A percentile compares a stretch with the other conserved stretches of the same genome.
Conservation (phyloP, 202 grass and related monocot genomes). For the Elaeis oleifera region DNA sequence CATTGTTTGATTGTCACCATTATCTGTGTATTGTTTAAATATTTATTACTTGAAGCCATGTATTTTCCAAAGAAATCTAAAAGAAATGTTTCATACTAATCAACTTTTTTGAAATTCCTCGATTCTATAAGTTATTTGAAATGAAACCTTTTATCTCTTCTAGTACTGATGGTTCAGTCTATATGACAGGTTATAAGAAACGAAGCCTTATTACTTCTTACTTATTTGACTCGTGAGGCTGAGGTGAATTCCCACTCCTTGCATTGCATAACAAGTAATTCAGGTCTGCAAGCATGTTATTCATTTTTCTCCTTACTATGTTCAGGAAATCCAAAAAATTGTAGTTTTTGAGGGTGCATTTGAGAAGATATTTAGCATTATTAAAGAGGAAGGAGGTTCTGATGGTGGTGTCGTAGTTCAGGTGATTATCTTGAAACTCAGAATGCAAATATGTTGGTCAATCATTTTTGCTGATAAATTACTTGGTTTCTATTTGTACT, state of each 20-base stretch:
- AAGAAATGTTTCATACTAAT: too few relatives aligned
- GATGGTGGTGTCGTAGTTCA: conserved; percentile 99
- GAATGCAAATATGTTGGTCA: background rate
- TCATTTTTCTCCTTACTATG: conserved; percentile 7
- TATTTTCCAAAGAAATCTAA: too few relatives aligned
- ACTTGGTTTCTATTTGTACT: too few relatives aligned
- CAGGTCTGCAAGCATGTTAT: background rate
- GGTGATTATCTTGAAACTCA: conserved; percentile 39
- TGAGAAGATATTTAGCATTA: conserved; percentile 99
- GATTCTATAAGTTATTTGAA: background rate
- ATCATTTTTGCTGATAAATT: conserved; percentile 1
- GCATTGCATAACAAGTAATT: conserved; percentile 5
- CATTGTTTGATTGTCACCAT: too few relatives aligned
- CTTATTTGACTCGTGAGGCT: conserved; percentile 90
- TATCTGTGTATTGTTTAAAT: too few relatives aligned
- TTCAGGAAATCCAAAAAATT: conserved; percentile 99
- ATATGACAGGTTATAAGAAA: conserved; percentile 91
- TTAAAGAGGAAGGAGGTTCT: conserved; percentile 91
- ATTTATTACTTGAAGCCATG: too few relatives aligned
- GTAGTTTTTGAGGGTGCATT: conserved; percentile 94
- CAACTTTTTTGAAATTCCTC: too few relatives aligned
- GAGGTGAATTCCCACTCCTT: conserved; percentile 42
- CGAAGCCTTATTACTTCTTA: conserved; percentile 93
- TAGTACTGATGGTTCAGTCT: conserved; percentile 5
- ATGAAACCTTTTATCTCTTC: background rate